Base-by-base conservation (phyloP, 768 basidiomycete species). In the Lepiota venenata region DNA sequence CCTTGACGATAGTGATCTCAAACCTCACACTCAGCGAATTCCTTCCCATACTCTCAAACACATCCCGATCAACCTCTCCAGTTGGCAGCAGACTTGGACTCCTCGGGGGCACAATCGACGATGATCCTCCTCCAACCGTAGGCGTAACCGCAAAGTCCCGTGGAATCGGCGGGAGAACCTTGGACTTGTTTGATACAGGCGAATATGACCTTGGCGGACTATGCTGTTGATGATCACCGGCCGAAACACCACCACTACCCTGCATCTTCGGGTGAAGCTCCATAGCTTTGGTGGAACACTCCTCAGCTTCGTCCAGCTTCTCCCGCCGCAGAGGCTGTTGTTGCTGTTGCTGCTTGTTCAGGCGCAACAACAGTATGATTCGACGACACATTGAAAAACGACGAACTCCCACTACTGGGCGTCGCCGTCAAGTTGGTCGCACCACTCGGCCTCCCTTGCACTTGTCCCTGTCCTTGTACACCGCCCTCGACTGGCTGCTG, bases 1-100 rank as follows among this genome's bases (percentile, higher is more conserved):
- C 94, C 82, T 98, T 98, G 67, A 99, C 92, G 60, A 99, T 88
- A 67, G 89, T 95, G 56, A 98, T 91, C 71, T 99, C 96, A 69
- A 98, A 99, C 58, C 93, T 82, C 10, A 99, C 96, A 58, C 91
- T 87, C 58, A 98, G 67, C 40, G 83, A 83, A 68, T 85, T 91
- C 54, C 84, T 82, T 22, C 84, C 85, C 65, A 89, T 82, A 59
- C 68, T 81, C 61, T 91, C 91, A 60, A 91, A 88, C 50, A 85
- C 65, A 21, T 86, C 84, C 16, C 77, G 73, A 57, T 85, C 82
- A 7, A 86, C 82, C 61, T 83, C 84, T 3, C 85, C 85, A 4
- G 84, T 83, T 1, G 84, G 84, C 58, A 84, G 68, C 6, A 81
- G 82, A 51, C 80, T 74, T 20, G 76, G 69, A 47, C 76, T 77